Base-by-base conservation (phyloP, 2,329 filamentous ascomycete genomes). In the Fusarium newnesense region DNA sequence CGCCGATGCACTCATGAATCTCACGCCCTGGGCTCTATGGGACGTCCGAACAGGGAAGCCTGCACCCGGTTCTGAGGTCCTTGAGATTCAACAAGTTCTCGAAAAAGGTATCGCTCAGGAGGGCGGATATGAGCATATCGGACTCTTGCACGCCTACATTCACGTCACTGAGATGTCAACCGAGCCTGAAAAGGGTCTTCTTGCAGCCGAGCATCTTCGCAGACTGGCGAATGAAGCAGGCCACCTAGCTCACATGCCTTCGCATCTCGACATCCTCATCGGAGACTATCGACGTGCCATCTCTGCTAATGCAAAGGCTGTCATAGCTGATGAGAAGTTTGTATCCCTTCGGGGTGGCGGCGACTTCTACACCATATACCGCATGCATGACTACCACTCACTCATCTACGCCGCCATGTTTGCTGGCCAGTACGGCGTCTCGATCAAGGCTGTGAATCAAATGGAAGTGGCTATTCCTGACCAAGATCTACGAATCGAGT, bases 341-440 rank as follows among this genome's bases (percentile, higher is more conserved):
- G 83, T 92, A 4, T 80, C 82, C 1, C 82, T 85, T 7, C 84
- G 86, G 7, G 91, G 92, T 0, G 83, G 88, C 0, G 79, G 87
- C 59, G 92, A 92, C 78, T 94, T 94, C 79, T 95, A 94, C 80
- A 91, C 90, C 0, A 85, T 94, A 16, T 95, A 94, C 77, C 87
- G 92, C 9, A 87, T 88, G 69, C 93, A 95, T 78, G 85, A 94
- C 74, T 91, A 90, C 75, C 92, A 94, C 78, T 94, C 93, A 65
- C 86, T 89, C 12, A 88, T 94, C 53, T 94, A 94, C 77, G 91
- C 91, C 4, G 92, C 92, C 50, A 93, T 95, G 92, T 92, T 94
- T 72, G 89, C 91, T 0, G 93, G 91, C 0, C 88, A 91, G 76
- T 91, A 85, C 1, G 78, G 82, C 24, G 84, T 90, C 13, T 90